phyloP scores from a whole-genome alignment of 164 flowering plant genomes.

The Buxus sempervirens region DNA sequence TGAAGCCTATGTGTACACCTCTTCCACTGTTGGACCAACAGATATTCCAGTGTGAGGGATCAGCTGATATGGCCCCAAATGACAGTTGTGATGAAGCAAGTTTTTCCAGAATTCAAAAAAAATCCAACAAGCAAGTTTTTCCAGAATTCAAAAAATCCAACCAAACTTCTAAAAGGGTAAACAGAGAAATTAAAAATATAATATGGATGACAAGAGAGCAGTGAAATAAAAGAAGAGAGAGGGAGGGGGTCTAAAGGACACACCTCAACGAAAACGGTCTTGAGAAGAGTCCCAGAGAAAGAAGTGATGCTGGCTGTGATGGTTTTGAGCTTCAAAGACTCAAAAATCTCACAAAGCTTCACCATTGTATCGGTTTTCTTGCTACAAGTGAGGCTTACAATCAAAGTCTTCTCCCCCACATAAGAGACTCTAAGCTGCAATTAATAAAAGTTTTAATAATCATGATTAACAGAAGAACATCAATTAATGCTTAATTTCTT shows the following conservation, averaged over 20 bases:
- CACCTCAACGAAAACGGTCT: constrained; percentile 80
- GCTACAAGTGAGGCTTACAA: constrained; percentile 64
- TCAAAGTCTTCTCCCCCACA: constrained; percentile 59
- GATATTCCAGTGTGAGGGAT: too few relatives aligned
- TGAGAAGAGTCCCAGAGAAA: constrained; percentile 60
- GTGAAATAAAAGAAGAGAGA: not conserved
- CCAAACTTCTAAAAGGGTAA: not conserved
- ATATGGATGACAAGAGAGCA: not conserved
- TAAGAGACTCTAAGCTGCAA: constrained; percentile 57
- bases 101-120: too few relatives aligned
- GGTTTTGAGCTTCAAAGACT: constrained; percentile 69
- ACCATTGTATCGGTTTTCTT: constrained; percentile 74
- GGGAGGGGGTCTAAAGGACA: not conserved
- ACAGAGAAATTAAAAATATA: too few relatives aligned
- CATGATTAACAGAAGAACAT: too few relatives aligned
- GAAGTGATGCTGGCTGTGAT: constrained; percentile 66
- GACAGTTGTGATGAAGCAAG: too few relatives aligned
- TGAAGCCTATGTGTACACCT: too few relatives aligned
- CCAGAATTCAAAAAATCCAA: not conserved
- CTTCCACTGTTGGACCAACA: too few relatives aligned
- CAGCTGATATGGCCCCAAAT: too few relatives aligned
- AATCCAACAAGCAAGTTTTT: too few relatives aligned
- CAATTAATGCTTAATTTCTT: too few relatives aligned
- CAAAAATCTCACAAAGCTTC: constrained; percentile 67
- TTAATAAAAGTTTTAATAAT: not conserved